Base-by-base conservation (phyloP, 805 yeast species). In the Candida stauntonica region DNA sequence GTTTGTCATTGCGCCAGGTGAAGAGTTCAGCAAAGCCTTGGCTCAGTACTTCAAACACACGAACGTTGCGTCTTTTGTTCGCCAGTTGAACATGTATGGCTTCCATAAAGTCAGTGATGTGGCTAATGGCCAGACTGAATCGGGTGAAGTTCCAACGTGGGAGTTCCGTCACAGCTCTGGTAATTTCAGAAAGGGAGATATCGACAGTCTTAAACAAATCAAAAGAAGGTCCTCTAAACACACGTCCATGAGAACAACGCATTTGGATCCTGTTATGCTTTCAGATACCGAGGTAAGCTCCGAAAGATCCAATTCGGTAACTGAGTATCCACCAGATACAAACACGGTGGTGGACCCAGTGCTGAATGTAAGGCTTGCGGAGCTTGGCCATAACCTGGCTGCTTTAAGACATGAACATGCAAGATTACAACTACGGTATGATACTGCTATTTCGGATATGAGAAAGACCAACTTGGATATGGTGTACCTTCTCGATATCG, bases 91-190 rank as follows among this genome's bases (percentile, higher is more conserved):
- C 43, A 43, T 43, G 46, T 84, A 84, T 53, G 91, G 91, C 0
- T 84, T 41, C 45, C 45, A 41, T 17, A 44, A 41, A 16, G 45
- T 41, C 14, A 41, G 45, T 27, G 45, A 41, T 27, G 33, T 26
- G 17, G 31, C 39, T 15, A 39, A 34, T 7, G 31, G 39, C n/a
- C 28, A 29, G 4, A 23, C 36, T 7, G 39, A 31, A 6, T 3
- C 39, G 4, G 20, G 14, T 12, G 55, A 44, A 11, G 38, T 39
- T 15, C 58, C 58, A 42, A 54, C 57, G 13, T 89, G 98, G 98
- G 97, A 91, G 64, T 89, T 89, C 62, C 79, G 80, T 41, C 98
- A 89, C 58, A 76, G 85, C 19, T 79, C 86, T 4, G 86, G 83
- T 26, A 72, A 73, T 43, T 89, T 89, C 63, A 73, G 77, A 48